Base-by-base conservation (phyloP, 495 filamentous ascomycete genomes). In the Aspergillus incahuasiensis region DNA sequence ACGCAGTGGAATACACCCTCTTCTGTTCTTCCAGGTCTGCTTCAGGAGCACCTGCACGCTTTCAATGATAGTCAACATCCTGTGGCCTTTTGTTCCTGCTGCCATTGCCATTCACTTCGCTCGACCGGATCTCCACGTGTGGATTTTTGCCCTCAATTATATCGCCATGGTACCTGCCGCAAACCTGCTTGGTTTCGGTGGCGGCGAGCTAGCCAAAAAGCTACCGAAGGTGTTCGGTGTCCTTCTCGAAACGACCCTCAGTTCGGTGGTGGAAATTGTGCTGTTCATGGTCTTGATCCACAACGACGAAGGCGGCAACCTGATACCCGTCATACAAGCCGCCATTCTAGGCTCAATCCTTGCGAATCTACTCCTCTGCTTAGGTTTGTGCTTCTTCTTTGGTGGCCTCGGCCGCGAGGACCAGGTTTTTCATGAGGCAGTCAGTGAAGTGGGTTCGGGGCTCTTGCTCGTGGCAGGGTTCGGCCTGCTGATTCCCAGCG, bases 91-190 rank as follows among this genome's bases (percentile, higher is more conserved):
- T 59, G 84, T 89, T 0, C 85, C 86, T 4, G 76, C 81, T 25
- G 88, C 87, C 4, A 79, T 91, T 49, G 79, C 71, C 5, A 63
- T 89, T 13, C 80, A 85, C 55, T 91, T 84, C 60, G 80, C 78
- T 25, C 78, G 78, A 21, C 79, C 79, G 0, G 79, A 90, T 15
- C 70, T 74, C 24, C 78, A 88, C 57, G 66, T 86, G 6, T 80
- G 77, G 73, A 76, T 89, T 16, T 91, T 90, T 70, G 69, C 82
- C 35, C 79, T 88, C 58, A 86, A 85, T 48, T 90, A 90, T 45
- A 78, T 90, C 34, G 86, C 85, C 48, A 97, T 97, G 86, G 80
- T 96, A 5, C 92, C 91, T 3, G 85, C 86, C 28, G 92, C 91
- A 43, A 96, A 96, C 60, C 68, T 96, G 47, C 78, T 96, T 24